Conservation (phyloP, 306 rosid genomes). For the Lagenaria siceraria region DNA sequence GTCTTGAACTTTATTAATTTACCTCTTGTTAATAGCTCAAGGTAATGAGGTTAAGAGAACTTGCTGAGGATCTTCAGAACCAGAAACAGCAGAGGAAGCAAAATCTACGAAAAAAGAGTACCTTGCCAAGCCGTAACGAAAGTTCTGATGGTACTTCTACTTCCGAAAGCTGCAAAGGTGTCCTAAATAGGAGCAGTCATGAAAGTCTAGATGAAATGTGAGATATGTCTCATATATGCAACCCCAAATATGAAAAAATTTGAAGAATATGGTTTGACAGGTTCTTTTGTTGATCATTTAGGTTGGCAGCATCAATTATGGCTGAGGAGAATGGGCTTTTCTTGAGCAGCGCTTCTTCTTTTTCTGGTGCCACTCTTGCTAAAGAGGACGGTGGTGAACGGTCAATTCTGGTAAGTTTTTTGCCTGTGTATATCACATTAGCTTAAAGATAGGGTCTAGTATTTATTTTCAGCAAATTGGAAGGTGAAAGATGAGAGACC, state of each 20-base stretch:
- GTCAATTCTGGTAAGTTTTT: background rate
- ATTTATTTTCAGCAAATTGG: background rate
- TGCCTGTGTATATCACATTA: background rate
- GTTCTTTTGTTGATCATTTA: background rate
- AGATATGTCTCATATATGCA: background rate
- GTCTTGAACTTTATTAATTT: background rate
- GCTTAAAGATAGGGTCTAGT: slow-evolving; percentile 1
- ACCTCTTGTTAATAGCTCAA: slow-evolving; percentile 34
- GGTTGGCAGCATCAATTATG: slow-evolving; percentile 7
- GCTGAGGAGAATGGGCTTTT: background rate
- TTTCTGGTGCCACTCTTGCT: background rate
- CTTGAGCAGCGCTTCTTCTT: background rate
- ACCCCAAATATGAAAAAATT: background rate
- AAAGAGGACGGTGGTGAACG: background rate
- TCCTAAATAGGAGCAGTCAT: slow-evolving; percentile 26
- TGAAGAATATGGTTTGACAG: background rate
- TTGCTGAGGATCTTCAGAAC: slow-evolving; percentile 55
- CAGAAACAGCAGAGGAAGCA: slow-evolving; percentile 40
- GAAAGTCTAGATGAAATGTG: slow-evolving; percentile 73
- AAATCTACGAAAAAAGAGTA: slow-evolving; percentile 19
- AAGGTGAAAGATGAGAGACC: background rate
- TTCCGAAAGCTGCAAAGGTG: slow-evolving; percentile 5
- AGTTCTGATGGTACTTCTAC: slow-evolving; percentile 7
- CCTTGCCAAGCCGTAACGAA: slow-evolving; percentile 2
- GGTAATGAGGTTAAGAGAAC: slow-evolving; percentile 53